Base-by-base conservation (phyloP, 176 grass and related monocot genomes). In the Elymus sibiricus region DNA sequence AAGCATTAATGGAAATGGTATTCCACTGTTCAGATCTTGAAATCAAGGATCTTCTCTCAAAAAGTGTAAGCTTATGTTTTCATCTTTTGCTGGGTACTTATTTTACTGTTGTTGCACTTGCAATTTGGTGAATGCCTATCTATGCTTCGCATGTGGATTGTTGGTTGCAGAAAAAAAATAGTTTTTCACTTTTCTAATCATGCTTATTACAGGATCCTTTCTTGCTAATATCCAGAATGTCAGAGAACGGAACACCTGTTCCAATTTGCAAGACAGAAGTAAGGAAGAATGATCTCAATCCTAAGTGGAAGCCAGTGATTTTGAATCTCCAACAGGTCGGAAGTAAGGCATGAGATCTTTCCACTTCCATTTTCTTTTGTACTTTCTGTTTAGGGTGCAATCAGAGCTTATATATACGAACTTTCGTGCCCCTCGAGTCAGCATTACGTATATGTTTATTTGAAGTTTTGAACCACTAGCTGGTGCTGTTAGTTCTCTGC, bases 181-280 rank as follows among this genome's bases (percentile, higher is more conserved):
- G 43, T 73, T 79, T 58, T 80, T 81, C 79, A 79, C 75, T n/a
- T 12, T 64, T 85, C 88, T 92, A 56, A 81, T 70, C 40, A 31
- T 86, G 19, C 16, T 76, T 86, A 26, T 87, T 86, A 80, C 84
- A 99, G 97, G 97, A 99, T 77, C 87, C 97, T 65, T 99, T 99
- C 82, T 91, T 99, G 74, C 83, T 99, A 84, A 94, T 99, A 90
- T 99, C 97, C 80, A 94, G 85, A 93, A 92, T 86, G 82, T 88
- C 92, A 65, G 94, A 94, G 76, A 93, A 79, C 77, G 97, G 94
- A 80, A 81, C 79, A 85, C 53, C 92, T 86, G 73, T 94, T 89
- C 94, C 97, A 91, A 90, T 99, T 91, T 99, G 88, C 76, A 99
- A 94, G 92, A 99, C 97, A 74, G 97, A 99, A 96, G 97, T 99